Percentiles rank a stretch among this genome's conserved stretches.
phyloP scores from a whole-genome alignment of 768 basidiomycete genomes.

The Daedaleopsis sinensis region DNA sequence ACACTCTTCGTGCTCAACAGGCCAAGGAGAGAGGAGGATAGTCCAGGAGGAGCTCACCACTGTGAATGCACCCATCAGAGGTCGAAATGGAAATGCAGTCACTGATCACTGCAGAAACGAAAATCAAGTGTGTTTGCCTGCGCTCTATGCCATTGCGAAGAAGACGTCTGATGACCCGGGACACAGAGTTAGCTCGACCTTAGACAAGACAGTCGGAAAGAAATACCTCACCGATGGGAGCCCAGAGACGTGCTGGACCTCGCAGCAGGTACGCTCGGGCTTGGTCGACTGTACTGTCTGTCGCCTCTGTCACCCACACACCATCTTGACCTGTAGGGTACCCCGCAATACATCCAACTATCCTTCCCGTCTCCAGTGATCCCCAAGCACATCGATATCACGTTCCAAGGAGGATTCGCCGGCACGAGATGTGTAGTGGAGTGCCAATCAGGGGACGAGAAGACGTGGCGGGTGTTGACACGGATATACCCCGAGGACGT shows the following conservation, averaged over 20 bases:
- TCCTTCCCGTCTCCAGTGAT: constrained; percentile 55
- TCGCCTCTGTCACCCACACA: background rate
- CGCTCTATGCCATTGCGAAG: background rate
- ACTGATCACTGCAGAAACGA: constrained; percentile 47
- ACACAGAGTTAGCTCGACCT: constrained; percentile 75
- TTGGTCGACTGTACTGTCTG: no score
- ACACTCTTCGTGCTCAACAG: no score
- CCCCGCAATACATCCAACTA: constrained; percentile 76
- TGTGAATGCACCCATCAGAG: background rate
- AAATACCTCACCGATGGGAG: constrained; percentile 69
- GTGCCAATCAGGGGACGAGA: constrained; percentile 31
- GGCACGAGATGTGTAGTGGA: constrained; percentile 65
- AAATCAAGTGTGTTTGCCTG: constrained; percentile 48
- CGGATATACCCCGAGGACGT: constrained; percentile 79
- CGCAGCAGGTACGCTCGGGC: constrained; percentile 58
- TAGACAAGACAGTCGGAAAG: constrained; percentile 75
- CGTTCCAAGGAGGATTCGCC: constrained; percentile 88
- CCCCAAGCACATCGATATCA: constrained; percentile 59
- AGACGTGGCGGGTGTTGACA: constrained; percentile 53
- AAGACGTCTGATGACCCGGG: constrained; percentile 5
- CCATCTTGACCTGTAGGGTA: constrained; percentile 49
- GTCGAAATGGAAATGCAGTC: constrained; percentile 22
- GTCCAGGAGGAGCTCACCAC: no score
- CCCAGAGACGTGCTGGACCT: constrained; percentile 86
- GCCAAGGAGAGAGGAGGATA: no score